Conservation (phyloP, 1,139 yeast species). For the Magnusiomyces sp. region DNA sequence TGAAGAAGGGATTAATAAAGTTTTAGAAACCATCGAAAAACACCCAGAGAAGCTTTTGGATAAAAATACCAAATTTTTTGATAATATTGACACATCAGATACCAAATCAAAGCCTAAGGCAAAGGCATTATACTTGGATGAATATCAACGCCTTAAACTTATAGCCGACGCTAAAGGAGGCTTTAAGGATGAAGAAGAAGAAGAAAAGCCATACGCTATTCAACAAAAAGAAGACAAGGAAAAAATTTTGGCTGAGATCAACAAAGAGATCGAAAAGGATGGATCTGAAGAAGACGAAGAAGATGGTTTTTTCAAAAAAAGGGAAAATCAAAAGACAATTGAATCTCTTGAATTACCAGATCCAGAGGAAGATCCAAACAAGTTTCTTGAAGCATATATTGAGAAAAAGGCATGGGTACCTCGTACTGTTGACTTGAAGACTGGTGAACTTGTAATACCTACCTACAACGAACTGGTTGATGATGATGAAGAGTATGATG, state of each 20-base stretch:
- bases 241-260: conserved; percentile 65
- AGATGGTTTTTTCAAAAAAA: conserved; percentile 53
- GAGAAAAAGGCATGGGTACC: conserved; percentile 88
- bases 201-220: conserved; percentile 49
- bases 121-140: conserved; percentile 82
- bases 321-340: conserved; percentile 35
- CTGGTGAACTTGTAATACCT: conserved; percentile 45
- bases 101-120: conserved; percentile 52
- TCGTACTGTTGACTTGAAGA: conserved; percentile 36
- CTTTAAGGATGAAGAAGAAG: conserved; percentile 39
- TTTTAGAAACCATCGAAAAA: conserved; percentile 57
- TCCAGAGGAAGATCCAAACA: conserved; percentile 55
- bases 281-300: conserved; percentile 38
- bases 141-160: conserved; percentile 79
- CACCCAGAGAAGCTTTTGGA: conserved; percentile 53
- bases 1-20: conserved; percentile 68
- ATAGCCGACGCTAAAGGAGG: conserved; percentile 45
- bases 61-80: conserved; percentile 61
- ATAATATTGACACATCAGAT: conserved; percentile 29
- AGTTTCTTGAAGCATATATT: conserved; percentile 64
- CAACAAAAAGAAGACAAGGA: conserved; percentile 69
- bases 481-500: conserved; percentile 83
- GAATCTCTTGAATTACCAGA: conserved; percentile 48
- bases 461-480: conserved; percentile 42
- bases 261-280: conserved; percentile 45